Conservation (phyloP, 78 protist species). For the Bigelowiella natans region DNA sequence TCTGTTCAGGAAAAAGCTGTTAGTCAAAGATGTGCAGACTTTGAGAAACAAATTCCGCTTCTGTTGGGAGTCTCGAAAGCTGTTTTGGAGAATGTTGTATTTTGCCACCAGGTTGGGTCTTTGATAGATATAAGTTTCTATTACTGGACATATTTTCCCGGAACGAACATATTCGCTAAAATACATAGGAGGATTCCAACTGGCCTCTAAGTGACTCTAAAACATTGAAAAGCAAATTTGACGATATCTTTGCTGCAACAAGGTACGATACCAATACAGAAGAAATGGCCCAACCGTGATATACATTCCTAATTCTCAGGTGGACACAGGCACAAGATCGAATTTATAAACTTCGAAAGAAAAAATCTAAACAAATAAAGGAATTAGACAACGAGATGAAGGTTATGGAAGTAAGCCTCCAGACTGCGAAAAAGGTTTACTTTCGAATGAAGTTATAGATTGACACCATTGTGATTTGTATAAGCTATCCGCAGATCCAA, state of each 20-base stretch:
- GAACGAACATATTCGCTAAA: too few species aligned
- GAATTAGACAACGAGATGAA: neutral
- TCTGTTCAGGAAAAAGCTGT: conserved; percentile 8
- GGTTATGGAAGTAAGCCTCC: neutral
- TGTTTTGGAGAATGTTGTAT: conserved; percentile 85
- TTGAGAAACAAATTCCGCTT: conserved; percentile 28
- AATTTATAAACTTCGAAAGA: conserved; percentile 6
- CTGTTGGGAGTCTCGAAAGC: conserved; percentile 86
- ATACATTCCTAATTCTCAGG: too few species aligned
- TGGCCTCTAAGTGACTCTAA: conserved; percentile 81
- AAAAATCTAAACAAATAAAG: neutral
- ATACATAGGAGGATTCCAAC: conserved; percentile 64
- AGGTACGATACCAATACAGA: neutral
- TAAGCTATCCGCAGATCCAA: too few species aligned
- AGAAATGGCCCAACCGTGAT: too few species aligned
- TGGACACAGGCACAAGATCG: conserved; percentile 45
- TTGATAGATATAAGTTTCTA: too few species aligned
- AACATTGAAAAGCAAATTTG: conserved; percentile 77
- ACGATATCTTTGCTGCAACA: conserved; percentile 86
- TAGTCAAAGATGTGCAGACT: conserved; percentile 7
- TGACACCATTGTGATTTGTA: too few species aligned
- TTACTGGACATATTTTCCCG: too few species aligned
- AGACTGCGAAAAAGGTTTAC: neutral
- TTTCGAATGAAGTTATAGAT: too few species aligned
- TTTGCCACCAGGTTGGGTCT: conserved; percentile 93